phyloP scores from a whole-genome alignment of 2,329 filamentous ascomycete species.

The Cytospora paraplurivora region DNA sequence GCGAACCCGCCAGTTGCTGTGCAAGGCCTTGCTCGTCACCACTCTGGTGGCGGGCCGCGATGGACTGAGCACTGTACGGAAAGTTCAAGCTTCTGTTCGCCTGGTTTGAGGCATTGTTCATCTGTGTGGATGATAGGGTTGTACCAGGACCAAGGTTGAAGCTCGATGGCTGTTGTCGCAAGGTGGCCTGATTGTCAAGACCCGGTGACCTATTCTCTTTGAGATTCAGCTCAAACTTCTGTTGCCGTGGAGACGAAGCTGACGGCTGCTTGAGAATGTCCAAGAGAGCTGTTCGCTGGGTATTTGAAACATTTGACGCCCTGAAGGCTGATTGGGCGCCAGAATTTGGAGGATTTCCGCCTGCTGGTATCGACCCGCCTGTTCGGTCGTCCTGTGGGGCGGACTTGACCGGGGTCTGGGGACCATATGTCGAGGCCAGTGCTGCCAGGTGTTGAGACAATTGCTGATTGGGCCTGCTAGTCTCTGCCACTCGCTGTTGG shows the following conservation, averaged over 20 bases:
- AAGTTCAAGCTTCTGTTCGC: slow-evolving; percentile 35
- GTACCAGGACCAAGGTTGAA: slow-evolving; percentile 29
- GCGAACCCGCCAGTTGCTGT: not conserved
- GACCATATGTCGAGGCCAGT: slow-evolving; percentile 31
- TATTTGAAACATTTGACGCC: slow-evolving; percentile 36
- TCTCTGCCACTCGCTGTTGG: slow-evolving; percentile 28
- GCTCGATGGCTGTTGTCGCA: slow-evolving; percentile 12
- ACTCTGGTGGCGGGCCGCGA: slow-evolving; percentile 16
- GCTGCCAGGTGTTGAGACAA: slow-evolving; percentile 16
- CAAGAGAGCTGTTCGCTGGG: slow-evolving; percentile 53
- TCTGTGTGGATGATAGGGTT: slow-evolving; percentile 34
- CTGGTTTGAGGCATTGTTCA: slow-evolving; percentile 38
- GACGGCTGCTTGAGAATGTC: slow-evolving; percentile 55
- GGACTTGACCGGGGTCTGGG: not conserved
- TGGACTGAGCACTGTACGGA: slow-evolving; percentile 20
- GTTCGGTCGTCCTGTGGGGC: not conserved
- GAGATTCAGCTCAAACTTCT: slow-evolving; percentile 9
- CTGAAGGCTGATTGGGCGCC: slow-evolving; percentile 18
- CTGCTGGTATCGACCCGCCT: slow-evolving; percentile 4
- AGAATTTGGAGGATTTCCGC: slow-evolving; percentile 15
- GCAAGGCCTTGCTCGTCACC: slow-evolving; percentile 1
- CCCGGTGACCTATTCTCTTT: slow-evolving; percentile 21
- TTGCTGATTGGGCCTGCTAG: slow-evolving; percentile 26
- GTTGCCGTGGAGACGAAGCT: slow-evolving; percentile 31
- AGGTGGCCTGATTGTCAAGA: slow-evolving; percentile 13